phyloP scores from a whole-genome alignment of 176 grass and related monocot genomes.

The Oryza meyeriana region DNA sequence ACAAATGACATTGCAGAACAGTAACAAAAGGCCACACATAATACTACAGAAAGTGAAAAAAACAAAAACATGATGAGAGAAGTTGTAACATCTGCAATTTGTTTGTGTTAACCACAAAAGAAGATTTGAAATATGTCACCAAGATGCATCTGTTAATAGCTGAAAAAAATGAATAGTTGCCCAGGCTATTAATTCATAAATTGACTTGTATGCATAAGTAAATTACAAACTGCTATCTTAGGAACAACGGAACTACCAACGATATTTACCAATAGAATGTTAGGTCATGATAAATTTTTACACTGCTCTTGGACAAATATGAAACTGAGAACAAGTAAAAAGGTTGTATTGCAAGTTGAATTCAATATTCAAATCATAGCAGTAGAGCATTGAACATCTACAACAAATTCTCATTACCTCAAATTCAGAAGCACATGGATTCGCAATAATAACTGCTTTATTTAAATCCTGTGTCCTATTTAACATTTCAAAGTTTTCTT shows the following conservation, averaged over 20 bases:
- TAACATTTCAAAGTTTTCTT: slow-evolving; percentile 95
- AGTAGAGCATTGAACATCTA: background rate
- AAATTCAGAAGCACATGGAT: slow-evolving; percentile 89
- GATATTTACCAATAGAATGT: background rate
- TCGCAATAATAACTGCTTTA: slow-evolving; percentile 88
- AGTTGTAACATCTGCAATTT: background rate
- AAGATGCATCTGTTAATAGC: slow-evolving; percentile 21
- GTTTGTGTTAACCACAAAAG: background rate
- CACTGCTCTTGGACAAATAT: background rate
- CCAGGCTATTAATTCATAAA: background rate
- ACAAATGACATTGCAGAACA: background rate
- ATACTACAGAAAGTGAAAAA: background rate
- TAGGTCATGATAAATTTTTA: background rate
- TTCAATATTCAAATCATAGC: background rate
- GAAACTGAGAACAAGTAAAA: background rate
- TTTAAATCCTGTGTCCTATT: slow-evolving; percentile 71
- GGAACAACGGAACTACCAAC: background rate
- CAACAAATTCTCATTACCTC: slow-evolving; percentile 62
- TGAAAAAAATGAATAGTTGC: background rate
- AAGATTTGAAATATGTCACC: background rate
- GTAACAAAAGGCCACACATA: background rate
- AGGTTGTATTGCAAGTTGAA: background rate
- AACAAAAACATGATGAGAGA: background rate
- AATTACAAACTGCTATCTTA: background rate
- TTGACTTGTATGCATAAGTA: background rate